Evolutionary conservation across 1,284 basidiomycete genomes (phyloP), one percentile per base, ranked within the genome.

Genomic region (Clitocybe nebularis): DNA sequence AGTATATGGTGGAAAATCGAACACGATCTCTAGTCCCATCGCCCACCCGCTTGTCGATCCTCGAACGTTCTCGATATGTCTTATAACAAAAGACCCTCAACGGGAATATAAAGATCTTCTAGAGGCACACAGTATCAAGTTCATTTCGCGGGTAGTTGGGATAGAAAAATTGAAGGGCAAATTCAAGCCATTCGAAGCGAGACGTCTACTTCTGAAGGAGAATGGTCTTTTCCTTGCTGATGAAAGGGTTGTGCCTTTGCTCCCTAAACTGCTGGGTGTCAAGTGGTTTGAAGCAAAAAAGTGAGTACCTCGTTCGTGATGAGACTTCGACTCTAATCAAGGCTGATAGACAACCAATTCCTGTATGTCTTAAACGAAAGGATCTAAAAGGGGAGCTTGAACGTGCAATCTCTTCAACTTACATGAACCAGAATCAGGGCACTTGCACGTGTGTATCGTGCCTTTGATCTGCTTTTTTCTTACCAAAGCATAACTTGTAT

Each of bases 261-360:
- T 98, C 47, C 95, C 95, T 2, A 82, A 81, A 47, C 64, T 97
- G 35, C 73, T 98, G 4, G 96, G 95, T 16, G 86, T 81, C 48
- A 89, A 87, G 54, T 98, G 93, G 75, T 93, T 97, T 54, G 78
- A 90, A 16, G 89, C 92, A 0, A 97, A 97, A 67, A 99, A 98
- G 91, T 93, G 56, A 36, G 75, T 65, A 45, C 30, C 21, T 25
- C 24, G 9, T 36, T 34, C 22, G 32, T 21, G 19, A n/a, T 42
- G 33, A 47, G 17, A 29, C 16, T 9, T 32, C 33, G 23, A 39
- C 32, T n/a, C 14, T 26, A 46, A n/a, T 42, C 7, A 49, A 16
- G 10, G 17, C 11, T 5, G 17, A 21, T 37, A 94, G 92, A 66
- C 89, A 94, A 62, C 95, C 95, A 2, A 89, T 98, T 37, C 91